Evolutionary conservation across 495 filamentous ascomycete genomes (phyloP), one percentile per base, ranked within the genome.

Genomic region (Terfezia claveryi): DNA sequence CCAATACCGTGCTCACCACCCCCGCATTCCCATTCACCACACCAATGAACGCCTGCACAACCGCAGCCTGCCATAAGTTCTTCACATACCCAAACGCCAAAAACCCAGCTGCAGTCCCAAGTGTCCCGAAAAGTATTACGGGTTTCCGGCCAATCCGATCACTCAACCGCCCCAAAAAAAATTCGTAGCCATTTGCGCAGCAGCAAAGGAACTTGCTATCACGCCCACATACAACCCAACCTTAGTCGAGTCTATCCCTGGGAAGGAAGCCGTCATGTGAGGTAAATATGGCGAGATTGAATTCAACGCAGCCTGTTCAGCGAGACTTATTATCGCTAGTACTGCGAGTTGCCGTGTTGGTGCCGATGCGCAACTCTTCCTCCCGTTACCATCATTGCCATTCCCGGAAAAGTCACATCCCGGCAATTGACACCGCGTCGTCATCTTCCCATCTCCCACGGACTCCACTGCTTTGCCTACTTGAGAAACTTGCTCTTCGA

Each of bases 201-300:
- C 68, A 6, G 91, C 91, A 68, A 96, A 98, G 0, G 84, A 74
- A 2, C 85, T 92, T 0, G 87, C 92, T 46, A 96, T 80, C 46
- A 82, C 69, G 23, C 91, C 91, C 14, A 95, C 88, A 66, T 94
- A 95, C 37, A 96, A 64, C 7, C 91, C 91, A 23, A 86, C 82
- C 56, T 84, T 70, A 0, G 70, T 73, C 23, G 72, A 61, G 23
- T 81, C 72, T 36, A 94, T 81, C 57, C 86, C 83, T 4, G 85
- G 82, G 60, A 98, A 96, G 8, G 76, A 79, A 10, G 80, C 78
- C 2, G 83, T 78, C 89, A 96, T 96, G 55, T 86, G 77, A 0
- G 91, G 91, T 0, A 98, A 77, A 67, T 98, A 98, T 0, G 91
- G 91, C n/a, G 82, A 83, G 57, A 98, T 93, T 12, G 83, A 91